Percentiles rank a stretch among this genome's conserved stretches.
Evolutionary conservation across 148 eudicot species (phyloP).

Genomic region (Arbutus unedo): DNA sequence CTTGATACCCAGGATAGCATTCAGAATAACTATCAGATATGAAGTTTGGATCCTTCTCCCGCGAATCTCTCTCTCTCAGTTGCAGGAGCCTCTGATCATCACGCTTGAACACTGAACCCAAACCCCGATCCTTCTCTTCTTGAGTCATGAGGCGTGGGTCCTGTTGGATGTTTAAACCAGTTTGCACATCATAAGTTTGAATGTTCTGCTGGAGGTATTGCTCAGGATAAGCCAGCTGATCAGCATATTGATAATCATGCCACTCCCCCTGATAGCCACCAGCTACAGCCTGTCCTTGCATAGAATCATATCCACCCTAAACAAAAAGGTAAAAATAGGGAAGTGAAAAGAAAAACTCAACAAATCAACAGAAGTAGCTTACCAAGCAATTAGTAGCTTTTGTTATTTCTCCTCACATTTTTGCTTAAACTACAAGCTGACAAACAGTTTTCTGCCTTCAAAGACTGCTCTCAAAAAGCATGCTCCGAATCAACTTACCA

Average conservation of each 20-base stretch:
- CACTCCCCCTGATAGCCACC: constrained; percentile 78
- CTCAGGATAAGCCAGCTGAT: constrained; percentile 80
- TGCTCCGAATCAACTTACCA: constrained; percentile 39
- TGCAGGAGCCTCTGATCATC: constrained; percentile 93
- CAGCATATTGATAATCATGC: constrained; percentile 93
- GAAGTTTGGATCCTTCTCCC: constrained; percentile 98
- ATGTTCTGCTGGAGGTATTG: constrained; percentile 81
- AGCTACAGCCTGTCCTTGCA: constrained; percentile 69
- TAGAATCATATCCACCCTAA: constrained; percentile 82
- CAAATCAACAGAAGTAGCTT: neutral
- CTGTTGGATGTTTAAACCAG: constrained; percentile 41
- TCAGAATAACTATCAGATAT: constrained; percentile 98
- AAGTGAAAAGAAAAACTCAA: constrained; percentile 8
- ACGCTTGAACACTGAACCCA: constrained; percentile 94
- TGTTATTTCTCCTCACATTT: neutral
- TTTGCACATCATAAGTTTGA: constrained; percentile 62
- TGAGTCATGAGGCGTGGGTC: constrained; percentile 94
- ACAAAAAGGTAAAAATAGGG: constrained; percentile 13
- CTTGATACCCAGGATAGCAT: constrained; percentile 99
- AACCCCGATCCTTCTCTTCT: constrained; percentile 96
- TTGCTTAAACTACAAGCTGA: neutral
- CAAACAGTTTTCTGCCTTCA: neutral
- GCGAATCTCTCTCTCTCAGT: constrained; percentile 83
- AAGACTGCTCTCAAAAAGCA: neutral
- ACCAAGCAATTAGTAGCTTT: constrained; percentile 5